These are phyloP conservation scores for Aspergillus sp. DNA, from an alignment of 2,329 filamentous ascomycete genomes.

Conservation along the genomic window DNA sequence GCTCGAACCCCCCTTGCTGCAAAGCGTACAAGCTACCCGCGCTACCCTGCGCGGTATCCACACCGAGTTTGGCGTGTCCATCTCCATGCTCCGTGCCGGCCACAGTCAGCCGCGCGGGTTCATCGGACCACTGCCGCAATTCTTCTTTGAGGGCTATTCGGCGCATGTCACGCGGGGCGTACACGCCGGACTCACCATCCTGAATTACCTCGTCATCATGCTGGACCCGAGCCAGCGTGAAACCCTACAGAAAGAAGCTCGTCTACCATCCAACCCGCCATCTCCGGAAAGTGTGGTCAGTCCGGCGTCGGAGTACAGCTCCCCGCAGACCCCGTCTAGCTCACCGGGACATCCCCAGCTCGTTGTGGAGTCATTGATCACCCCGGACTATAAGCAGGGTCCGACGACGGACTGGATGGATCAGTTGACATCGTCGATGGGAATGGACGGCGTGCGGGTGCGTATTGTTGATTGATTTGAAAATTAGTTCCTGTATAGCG, in stretches of 20 bases:
- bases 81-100: slow-evolving; percentile 24
- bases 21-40: slow-evolving; percentile 21
- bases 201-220: slow-evolving; percentile 24
- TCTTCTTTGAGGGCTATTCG: slow-evolving; percentile 27
- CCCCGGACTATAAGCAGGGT: slow-evolving; percentile 17
- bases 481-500: not conserved
- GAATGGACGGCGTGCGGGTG: slow-evolving; percentile 17
- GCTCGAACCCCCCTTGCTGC: slow-evolving; percentile 20
- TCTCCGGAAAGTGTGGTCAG: not conserved
- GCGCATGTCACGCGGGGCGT: slow-evolving; percentile 23
- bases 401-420: slow-evolving; percentile 30
- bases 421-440: slow-evolving; percentile 26
- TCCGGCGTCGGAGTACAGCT: not conserved
- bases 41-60: slow-evolving; percentile 27
- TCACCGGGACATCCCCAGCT: slow-evolving; percentile 16
- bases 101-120: slow-evolving; percentile 18
- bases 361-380: slow-evolving; percentile 22
- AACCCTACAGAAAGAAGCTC: slow-evolving; percentile 20
- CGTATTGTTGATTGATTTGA: not conserved
- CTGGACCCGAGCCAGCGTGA: slow-evolving; percentile 22
- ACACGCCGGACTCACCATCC: slow-evolving; percentile 20
- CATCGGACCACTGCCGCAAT: slow-evolving; percentile 25
- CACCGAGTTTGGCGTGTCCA: slow-evolving; percentile 28
- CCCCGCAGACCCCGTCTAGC: slow-evolving; percentile 17
- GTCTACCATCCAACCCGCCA: slow-evolving; percentile 9